Evolutionary conservation across 1,284 basidiomycete genomes (phyloP), one percentile per base, ranked within the genome.

Genomic region (Cutaneotrichosporon sp.): DNA sequence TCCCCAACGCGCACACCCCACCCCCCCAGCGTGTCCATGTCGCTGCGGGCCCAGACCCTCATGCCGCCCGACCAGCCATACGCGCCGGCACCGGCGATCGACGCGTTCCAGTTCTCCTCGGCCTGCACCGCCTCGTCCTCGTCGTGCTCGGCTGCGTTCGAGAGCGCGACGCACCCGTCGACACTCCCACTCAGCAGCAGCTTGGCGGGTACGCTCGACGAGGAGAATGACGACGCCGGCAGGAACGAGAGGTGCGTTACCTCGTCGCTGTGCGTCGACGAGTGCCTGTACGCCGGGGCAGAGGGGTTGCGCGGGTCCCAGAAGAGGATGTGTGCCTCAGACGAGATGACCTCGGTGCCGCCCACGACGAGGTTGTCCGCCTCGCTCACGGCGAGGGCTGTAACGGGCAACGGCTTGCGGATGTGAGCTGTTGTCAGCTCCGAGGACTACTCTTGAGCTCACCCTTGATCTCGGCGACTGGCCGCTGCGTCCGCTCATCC

Each of bases 191-290:
- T 81, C 4, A 83, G 74, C 10, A 83, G 71, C n/a, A 82, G 71
- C 18, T 69, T 66, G 8, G 63, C 56, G 1, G 79, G 74, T n/a
- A 74, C 59, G 11, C 60, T 56, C 16, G 61, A 42, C 13, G 71
- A 53, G 0, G 49, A 33, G 10, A 63, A 59, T 11, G 62, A 43
- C 31, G 78, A 76, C 2, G 77, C 64, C 0, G 81, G 81, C 18
- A 81, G 74, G 51, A 82, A 76, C 7, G 77, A 73, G 20, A 82
- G 77, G 42, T 79, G 70, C 20, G 82, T 83, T 62, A 83, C 79
- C 64, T 82, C 81, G 74, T 83, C 82, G 20, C 80, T 81, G 63
- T 83, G 82, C 13, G 82, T 80, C 8, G 82, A 80, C 8, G 78
- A 71, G 67, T 83, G 82, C 5, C 72, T 64, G 67, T 81, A 80